Conservation (phyloP, 352 stramenopile species). For the Hyaloperonospora arabidopsidis region DNA sequence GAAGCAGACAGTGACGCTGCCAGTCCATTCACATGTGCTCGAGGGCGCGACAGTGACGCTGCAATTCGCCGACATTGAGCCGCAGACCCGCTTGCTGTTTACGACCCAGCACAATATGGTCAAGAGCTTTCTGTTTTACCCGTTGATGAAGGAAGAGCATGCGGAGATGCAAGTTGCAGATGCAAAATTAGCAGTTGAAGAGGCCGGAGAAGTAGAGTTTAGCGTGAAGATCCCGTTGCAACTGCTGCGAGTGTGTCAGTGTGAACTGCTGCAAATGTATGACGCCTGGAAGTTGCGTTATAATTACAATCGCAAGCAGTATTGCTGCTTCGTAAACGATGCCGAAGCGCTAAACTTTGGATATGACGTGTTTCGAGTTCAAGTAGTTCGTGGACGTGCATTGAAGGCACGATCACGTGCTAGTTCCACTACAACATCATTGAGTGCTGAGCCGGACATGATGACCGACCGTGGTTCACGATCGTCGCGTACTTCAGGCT, state of each 20-base stretch:
- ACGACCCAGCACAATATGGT: slow-evolving; percentile 43
- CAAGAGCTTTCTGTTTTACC: slow-evolving; percentile 57
- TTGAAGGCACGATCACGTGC: slow-evolving; percentile 22
- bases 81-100: slow-evolving; percentile 46
- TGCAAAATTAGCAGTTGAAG: slow-evolving; percentile 67
- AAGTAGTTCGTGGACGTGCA: slow-evolving; percentile 57
- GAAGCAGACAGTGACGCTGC: slow-evolving; percentile 54
- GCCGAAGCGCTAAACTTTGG: slow-evolving; percentile 69
- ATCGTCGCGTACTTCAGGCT: slow-evolving; percentile 37
- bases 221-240: slow-evolving; percentile 77
- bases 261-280: slow-evolving; percentile 65
- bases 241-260: slow-evolving; percentile 61
- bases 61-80: slow-evolving; percentile 43
- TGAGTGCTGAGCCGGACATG: slow-evolving; percentile 13
- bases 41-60: slow-evolving; percentile 59
- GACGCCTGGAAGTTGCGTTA: slow-evolving; percentile 68
- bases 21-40: slow-evolving; percentile 51
- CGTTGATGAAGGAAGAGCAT: slow-evolving; percentile 47
- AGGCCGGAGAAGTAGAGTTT: slow-evolving; percentile 67
- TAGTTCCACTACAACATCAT: slow-evolving; percentile 1
- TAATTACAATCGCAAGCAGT: slow-evolving; percentile 74
- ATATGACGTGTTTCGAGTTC: slow-evolving; percentile 70
- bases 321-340: slow-evolving; percentile 71
- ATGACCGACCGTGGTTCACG: slow-evolving; percentile 15
- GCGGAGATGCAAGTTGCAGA: slow-evolving; percentile 36